Evolutionary conservation across 768 basidiomycete species (phyloP).

Genomic region (Tulasnella sp.): DNA sequence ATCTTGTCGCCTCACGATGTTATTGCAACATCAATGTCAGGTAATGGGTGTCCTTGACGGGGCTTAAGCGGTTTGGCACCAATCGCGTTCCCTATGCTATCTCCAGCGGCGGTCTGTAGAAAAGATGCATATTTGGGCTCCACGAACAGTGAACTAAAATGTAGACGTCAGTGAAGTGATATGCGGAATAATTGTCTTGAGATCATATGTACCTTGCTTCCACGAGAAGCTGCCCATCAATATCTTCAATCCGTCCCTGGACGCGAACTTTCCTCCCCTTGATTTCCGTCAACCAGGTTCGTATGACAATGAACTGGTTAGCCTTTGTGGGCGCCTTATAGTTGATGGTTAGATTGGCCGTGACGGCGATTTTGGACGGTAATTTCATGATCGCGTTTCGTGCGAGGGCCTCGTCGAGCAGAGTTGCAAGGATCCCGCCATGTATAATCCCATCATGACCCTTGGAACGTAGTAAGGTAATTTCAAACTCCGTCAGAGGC

Average conservation of each 20-base stretch:
- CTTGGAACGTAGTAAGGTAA: neutral
- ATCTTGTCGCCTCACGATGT: neutral
- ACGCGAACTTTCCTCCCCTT: conserved; percentile 74
- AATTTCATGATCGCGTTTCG: conserved; percentile 82
- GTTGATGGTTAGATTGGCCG: conserved; percentile 68
- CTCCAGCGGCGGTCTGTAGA: conserved; percentile 34
- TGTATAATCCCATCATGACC: conserved; percentile 89
- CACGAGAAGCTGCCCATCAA: conserved; percentile 71
- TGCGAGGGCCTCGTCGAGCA: conserved; percentile 73
- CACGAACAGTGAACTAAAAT: conserved; percentile 60
- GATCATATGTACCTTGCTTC: conserved; percentile 57
- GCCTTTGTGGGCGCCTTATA: conserved; percentile 84
- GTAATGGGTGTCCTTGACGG: conserved; percentile 2
- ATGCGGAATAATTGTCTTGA: conserved; percentile 1
- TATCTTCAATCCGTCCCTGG: conserved; percentile 58
- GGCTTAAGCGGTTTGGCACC: neutral
- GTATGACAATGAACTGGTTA: conserved; percentile 82
- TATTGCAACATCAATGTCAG: conserved; percentile 8
- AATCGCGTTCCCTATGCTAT: neutral
- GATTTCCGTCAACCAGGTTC: conserved; percentile 49
- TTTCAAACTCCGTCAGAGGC: neutral
- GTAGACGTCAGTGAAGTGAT: neutral
- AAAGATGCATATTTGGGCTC: conserved; percentile 82
- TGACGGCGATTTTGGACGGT: conserved; percentile 85
- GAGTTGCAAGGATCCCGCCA: conserved; percentile 80